These are phyloP conservation scores for Straminergon stramineum DNA, from an alignment of 225 moss, liverwort and hornwort genomes.

Conservation along the genomic window DNA sequence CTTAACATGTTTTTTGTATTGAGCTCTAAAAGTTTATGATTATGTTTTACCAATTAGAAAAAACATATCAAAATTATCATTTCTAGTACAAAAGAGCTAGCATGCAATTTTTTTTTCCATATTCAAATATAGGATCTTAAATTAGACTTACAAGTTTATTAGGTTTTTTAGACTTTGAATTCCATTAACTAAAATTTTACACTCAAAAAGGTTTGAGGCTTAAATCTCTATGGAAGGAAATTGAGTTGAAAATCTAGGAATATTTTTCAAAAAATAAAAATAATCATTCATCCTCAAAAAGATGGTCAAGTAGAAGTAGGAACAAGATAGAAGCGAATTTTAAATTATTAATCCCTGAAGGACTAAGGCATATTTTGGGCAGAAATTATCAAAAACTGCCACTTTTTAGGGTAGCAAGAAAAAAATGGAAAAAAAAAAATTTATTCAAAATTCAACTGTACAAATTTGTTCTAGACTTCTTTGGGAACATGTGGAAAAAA, in stretches of 20 bases:
- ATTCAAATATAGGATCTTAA: background rate
- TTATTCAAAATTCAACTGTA: no score
- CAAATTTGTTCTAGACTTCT: no score
- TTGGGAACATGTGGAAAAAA: no score
- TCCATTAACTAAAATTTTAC: background rate
- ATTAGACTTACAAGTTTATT: background rate
- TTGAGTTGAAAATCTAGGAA: background rate
- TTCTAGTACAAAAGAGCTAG: background rate
- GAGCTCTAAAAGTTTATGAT: fast-evolving
- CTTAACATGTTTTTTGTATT: background rate
- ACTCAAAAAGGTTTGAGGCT: background rate
- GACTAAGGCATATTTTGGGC: no score
- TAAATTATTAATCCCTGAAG: no score
- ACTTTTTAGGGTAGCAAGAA: no score
- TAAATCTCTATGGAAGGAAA: background rate
- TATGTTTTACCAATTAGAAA: background rate
- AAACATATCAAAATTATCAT: background rate
- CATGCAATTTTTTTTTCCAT: background rate
- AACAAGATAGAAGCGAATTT: background rate
- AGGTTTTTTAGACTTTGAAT: background rate
- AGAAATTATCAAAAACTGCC: no score
- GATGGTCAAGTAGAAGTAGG: background rate
- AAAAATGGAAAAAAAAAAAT: no score
- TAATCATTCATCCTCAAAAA: background rate
- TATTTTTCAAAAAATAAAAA: background rate